Percentiles rank a stretch among this genome's conserved stretches.
Evolutionary conservation across 352 stramenopile genomes (phyloP).

Genomic region (Pythium insidiosum): DNA sequence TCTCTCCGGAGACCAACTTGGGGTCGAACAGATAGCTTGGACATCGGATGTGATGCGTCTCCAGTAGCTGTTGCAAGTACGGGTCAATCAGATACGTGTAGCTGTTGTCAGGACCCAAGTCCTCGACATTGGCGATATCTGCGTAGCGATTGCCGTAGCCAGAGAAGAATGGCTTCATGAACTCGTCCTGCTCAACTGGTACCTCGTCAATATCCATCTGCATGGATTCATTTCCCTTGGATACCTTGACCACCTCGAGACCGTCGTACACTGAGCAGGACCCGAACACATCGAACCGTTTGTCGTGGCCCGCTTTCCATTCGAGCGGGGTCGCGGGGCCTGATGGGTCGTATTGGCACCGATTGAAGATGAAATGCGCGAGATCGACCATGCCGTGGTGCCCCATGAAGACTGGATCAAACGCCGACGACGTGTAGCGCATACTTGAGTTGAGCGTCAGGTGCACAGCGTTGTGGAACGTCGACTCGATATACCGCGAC

Average conservation of each 20-base stretch:
- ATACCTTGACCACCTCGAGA: background rate
- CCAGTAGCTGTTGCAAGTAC: slow-evolving; percentile 7
- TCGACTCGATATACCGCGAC: slow-evolving; percentile 6
- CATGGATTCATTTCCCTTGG: slow-evolving; percentile 8
- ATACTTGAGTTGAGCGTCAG: slow-evolving; percentile 16
- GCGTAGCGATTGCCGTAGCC: slow-evolving; percentile 12
- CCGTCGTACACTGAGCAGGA: slow-evolving; percentile 7
- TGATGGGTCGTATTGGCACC: slow-evolving; percentile 10
- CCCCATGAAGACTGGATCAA: slow-evolving; percentile 17
- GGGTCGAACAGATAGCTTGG: background rate
- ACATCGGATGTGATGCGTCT: background rate
- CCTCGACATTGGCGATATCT: slow-evolving; percentile 6
- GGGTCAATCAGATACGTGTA: slow-evolving; percentile 19
- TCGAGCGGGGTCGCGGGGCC: slow-evolving; percentile 3
- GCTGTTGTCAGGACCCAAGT: slow-evolving; percentile 8
- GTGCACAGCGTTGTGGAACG: slow-evolving; percentile 18
- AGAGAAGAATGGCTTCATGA: slow-evolving; percentile 17
- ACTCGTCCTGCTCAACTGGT: background rate
- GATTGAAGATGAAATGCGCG: slow-evolving; percentile 12
- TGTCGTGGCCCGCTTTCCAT: background rate
- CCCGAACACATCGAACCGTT: slow-evolving; percentile 9
- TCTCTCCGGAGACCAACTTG: too few relatives aligned
- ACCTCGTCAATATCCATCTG: slow-evolving; percentile 5
- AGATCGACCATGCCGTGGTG: slow-evolving; percentile 19
- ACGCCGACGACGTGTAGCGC: slow-evolving; percentile 8